Evolutionary conservation across 139 green algal species (phyloP).

Genomic region (Auxenochlorella pyrenoidosa): DNA sequence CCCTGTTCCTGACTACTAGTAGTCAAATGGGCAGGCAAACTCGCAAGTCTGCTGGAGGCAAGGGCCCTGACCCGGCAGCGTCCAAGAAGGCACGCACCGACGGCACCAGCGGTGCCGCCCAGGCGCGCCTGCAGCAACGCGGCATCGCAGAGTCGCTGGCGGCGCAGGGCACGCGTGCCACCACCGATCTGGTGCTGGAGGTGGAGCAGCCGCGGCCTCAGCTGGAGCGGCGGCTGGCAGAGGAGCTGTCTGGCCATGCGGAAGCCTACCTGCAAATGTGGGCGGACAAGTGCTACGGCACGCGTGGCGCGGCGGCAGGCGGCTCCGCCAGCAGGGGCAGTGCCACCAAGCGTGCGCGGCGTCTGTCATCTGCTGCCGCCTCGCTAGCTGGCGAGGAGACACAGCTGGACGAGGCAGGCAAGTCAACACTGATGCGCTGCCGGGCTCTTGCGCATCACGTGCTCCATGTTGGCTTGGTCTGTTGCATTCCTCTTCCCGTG

Average conservation of each 20-base stretch:
- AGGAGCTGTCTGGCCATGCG: neutral
- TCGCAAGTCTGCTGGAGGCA: neutral
- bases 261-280: constrained; percentile 17
- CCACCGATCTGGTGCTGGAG: neutral
- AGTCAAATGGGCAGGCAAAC: neutral
- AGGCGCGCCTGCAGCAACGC: neutral
- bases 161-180: neutral
- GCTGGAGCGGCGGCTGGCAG: neutral
- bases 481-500: neutral
- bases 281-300: constrained; percentile 21
- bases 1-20: no score
- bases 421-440: neutral
- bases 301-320: neutral
- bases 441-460: neutral
- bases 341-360: neutral
- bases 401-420: constrained; percentile 3
- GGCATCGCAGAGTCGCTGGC: neutral
- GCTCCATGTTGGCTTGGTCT: no score
- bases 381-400: neutral
- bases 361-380: neutral
- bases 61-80: neutral
- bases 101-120: neutral
- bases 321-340: neutral
- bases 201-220: neutral
- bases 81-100: constrained; percentile 7